These are phyloP conservation scores for Exidia glandulosa DNA, from an alignment of 768 basidiomycete species.

Conservation along the genomic window DNA sequence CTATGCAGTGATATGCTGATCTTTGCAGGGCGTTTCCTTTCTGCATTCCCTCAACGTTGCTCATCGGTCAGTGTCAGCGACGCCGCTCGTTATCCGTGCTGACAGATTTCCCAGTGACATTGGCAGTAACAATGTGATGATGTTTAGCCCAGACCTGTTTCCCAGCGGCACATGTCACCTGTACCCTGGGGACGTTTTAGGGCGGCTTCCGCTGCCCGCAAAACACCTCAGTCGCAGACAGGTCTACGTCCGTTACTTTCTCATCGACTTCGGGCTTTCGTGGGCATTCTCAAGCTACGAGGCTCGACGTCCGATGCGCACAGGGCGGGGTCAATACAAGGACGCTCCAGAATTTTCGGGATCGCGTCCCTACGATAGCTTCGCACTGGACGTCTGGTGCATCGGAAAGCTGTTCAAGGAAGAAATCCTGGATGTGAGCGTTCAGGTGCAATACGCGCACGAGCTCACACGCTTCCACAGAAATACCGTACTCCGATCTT, in stretches of 20 bases:
- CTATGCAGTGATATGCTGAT: not conserved
- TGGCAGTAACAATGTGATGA: not conserved
- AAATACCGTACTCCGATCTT: not conserved
- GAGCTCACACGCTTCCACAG: conserved; percentile 35
- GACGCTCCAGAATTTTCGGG: not conserved
- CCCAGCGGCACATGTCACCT: not conserved
- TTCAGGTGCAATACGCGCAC: not conserved
- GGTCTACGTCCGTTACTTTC: conserved; percentile 27
- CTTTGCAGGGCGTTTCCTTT: conserved; percentile 21
- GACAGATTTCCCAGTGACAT: not conserved
- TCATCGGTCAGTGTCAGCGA: conserved; percentile 21
- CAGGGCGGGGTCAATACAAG: not conserved
- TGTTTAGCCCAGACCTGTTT: not conserved
- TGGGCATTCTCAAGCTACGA: conserved; percentile 8
- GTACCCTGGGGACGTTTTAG: not conserved
- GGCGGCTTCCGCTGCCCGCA: not conserved
- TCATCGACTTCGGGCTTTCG: conserved; percentile 25
- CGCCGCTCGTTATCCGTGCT: not conserved
- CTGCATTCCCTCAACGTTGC: conserved; percentile 25
- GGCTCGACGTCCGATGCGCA: not conserved
- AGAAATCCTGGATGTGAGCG: not conserved
- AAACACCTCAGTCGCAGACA: not conserved
- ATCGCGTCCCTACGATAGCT: not conserved
- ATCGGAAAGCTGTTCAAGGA: not conserved
- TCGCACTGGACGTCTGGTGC: not conserved